phyloP scores from a whole-genome alignment of 108 stramenopile species.

The Pseudonitzschia multiseries region DNA sequence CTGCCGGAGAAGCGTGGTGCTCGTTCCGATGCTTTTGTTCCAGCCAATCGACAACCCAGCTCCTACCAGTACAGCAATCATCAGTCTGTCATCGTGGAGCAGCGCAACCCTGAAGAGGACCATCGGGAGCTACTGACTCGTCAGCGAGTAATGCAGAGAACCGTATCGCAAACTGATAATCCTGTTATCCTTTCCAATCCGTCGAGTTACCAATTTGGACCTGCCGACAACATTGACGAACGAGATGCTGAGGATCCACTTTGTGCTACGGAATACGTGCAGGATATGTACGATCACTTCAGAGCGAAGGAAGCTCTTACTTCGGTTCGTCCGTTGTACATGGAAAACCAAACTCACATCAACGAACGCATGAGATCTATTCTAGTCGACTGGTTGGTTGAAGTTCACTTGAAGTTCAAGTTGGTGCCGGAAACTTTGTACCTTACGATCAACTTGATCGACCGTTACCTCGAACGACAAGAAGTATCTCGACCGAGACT shows the following conservation, averaged over 20 bases:
- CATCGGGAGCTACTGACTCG: constrained; percentile 16
- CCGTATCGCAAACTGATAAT: constrained; percentile 13
- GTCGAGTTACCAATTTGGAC: constrained; percentile 72
- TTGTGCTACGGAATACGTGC: constrained; percentile 92
- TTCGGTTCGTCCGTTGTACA: constrained; percentile 71
- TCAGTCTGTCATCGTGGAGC: constrained; percentile 28
- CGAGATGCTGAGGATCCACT: constrained; percentile 93
- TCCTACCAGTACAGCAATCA: constrained; percentile 16
- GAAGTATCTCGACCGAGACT: constrained; percentile 87
- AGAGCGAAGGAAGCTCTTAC: constrained; percentile 76
- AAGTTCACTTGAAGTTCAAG: constrained; percentile 93
- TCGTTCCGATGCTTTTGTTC: constrained; percentile 28
- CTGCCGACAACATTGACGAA: constrained; percentile 92
- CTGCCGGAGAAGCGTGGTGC: constrained; percentile 37
- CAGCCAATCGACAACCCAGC: constrained; percentile 24
- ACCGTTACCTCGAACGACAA: constrained; percentile 73
- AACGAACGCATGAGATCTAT: constrained; percentile 93
- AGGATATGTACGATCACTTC: constrained; percentile 95
- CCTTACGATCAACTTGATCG: constrained; percentile 87
- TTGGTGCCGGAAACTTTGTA: constrained; percentile 88
- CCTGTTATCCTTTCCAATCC: constrained; percentile 22
- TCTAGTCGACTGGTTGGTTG: constrained; percentile 96
- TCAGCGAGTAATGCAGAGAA: constrained; percentile 29
- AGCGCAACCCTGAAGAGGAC: constrained; percentile 31
- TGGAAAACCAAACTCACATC: constrained; percentile 71